A percentile compares a stretch with the other conserved stretches of the same genome.
phyloP scores from a whole-genome alignment of 176 grass and related monocot species.

The Phyllostachys edulis region DNA sequence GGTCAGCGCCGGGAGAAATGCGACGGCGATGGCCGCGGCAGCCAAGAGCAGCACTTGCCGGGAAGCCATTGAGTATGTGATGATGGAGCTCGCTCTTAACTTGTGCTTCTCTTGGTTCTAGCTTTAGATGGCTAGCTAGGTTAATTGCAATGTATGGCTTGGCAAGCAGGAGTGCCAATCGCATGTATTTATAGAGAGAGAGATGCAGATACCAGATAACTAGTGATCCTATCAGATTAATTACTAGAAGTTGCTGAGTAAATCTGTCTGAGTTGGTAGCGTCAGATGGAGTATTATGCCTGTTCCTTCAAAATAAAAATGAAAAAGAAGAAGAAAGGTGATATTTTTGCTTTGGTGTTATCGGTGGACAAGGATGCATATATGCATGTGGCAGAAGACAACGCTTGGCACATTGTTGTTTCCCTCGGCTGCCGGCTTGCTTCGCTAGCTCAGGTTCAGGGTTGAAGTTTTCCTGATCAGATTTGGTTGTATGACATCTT shows the following conservation, averaged over 20 bases:
- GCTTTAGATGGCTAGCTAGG: no score
- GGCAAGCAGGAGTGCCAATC: no score
- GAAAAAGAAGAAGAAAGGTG: no score
- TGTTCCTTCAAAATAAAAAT: no score
- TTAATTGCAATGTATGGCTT: no score
- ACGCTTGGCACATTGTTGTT: constrained; percentile 2
- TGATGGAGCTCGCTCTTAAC: no score
- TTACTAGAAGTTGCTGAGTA: not conserved
- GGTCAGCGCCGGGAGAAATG: not conserved
- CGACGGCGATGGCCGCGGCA: not conserved
- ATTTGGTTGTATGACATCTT: no score
- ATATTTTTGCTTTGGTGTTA: not conserved
- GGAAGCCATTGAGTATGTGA: constrained; percentile 8
- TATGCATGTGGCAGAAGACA: not conserved
- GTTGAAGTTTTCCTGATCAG: not conserved
- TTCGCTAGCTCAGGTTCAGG: not conserved
- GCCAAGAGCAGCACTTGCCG: not conserved
- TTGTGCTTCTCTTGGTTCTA: no score
- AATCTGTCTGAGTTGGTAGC: not conserved
- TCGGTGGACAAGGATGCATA: not conserved
- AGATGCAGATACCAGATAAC: not conserved
- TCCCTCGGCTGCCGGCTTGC: not conserved
- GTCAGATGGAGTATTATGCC: no score
- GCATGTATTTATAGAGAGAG: no score
- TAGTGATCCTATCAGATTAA: not conserved